A percentile compares a stretch with the other conserved stretches of the same genome.
phyloP scores from a whole-genome alignment of 2,329 filamentous ascomycete species.

The Emericellopsis atlantica region DNA sequence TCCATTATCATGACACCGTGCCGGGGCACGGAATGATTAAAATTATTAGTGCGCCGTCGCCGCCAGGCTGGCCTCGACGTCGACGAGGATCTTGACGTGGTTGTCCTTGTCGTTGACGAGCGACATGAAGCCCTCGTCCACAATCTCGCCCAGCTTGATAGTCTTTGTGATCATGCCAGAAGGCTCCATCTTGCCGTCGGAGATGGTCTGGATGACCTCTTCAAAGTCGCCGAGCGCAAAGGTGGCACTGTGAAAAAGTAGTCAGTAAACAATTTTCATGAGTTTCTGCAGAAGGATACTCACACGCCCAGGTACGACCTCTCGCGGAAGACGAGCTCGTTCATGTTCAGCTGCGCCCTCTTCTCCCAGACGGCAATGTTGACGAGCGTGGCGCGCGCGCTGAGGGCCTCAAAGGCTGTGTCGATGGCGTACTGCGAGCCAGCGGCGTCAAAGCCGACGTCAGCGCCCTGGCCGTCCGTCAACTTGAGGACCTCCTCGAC shows the following conservation, averaged over 20 bases:
- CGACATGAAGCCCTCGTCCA: slow-evolving; percentile 42
- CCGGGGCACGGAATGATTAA: too few species aligned
- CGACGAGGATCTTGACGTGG: slow-evolving; percentile 50
- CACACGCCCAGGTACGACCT: slow-evolving; percentile 10
- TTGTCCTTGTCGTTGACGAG: slow-evolving; percentile 47
- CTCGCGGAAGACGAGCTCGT: slow-evolving; percentile 10
- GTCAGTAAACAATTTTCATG: background rate
- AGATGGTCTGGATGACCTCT: slow-evolving; percentile 40
- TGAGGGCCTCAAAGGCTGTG: slow-evolving; percentile 32
- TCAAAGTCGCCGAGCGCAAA: slow-evolving; percentile 31
- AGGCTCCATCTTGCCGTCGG: slow-evolving; percentile 29
- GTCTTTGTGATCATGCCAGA: slow-evolving; percentile 47
- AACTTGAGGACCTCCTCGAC: slow-evolving; percentile 29
- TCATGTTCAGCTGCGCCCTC: slow-evolving; percentile 28
- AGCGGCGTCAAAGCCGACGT: slow-evolving; percentile 50
- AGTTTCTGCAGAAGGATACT: slow-evolving; percentile 1
- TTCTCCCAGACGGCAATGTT: slow-evolving; percentile 56
- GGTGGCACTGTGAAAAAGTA: slow-evolving; percentile 16
- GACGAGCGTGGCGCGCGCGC: slow-evolving; percentile 41
- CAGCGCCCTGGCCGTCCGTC: slow-evolving; percentile 34
- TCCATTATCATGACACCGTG: too few species aligned
- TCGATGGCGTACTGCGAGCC: slow-evolving; percentile 40
- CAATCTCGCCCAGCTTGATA: slow-evolving; percentile 40
- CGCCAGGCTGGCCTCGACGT: slow-evolving; percentile 13
- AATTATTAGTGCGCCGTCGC: background rate